phyloP scores from a whole-genome alignment of 164 flowering plant genomes.

The grape (Vitis vinifera) region DNA sequence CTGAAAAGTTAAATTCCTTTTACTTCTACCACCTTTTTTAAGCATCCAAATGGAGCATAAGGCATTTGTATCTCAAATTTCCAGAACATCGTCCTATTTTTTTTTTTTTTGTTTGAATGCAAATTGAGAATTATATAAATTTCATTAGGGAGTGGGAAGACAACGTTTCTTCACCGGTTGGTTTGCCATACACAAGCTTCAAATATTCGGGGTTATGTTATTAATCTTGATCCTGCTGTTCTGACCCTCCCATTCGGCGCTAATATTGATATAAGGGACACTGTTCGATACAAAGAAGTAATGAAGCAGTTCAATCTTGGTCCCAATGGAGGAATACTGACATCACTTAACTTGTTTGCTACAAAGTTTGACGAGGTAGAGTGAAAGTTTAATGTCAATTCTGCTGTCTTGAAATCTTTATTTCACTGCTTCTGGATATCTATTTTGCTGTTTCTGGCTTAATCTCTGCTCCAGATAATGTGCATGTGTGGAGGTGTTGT shows the following conservation, averaged over 20 bases:
- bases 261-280: slow-evolving; percentile 92
- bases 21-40: too few species aligned
- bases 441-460: background rate
- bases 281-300: slow-evolving; percentile 88
- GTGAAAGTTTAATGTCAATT: background rate
- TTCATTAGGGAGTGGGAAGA: slow-evolving; percentile 86
- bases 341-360: slow-evolving; percentile 88
- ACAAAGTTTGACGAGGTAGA: slow-evolving; percentile 95
- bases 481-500: background rate
- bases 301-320: slow-evolving; percentile 97
- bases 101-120: background rate
- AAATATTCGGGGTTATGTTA: slow-evolving; percentile 71
- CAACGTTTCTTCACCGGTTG: slow-evolving; percentile 84
- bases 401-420: background rate
- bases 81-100: background rate
- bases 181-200: slow-evolving; percentile 77
- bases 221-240: slow-evolving; percentile 94
- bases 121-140: background rate
- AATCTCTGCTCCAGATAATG: background rate
- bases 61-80: too few species aligned
- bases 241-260: slow-evolving; percentile 89
- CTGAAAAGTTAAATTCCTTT: too few species aligned
- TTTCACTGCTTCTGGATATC: background rate
- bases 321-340: slow-evolving; percentile 93
- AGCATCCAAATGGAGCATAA: too few species aligned